phyloP scores from a whole-genome alignment of 202 grass and related monocot genomes.

The Musa balbisiana region DNA sequence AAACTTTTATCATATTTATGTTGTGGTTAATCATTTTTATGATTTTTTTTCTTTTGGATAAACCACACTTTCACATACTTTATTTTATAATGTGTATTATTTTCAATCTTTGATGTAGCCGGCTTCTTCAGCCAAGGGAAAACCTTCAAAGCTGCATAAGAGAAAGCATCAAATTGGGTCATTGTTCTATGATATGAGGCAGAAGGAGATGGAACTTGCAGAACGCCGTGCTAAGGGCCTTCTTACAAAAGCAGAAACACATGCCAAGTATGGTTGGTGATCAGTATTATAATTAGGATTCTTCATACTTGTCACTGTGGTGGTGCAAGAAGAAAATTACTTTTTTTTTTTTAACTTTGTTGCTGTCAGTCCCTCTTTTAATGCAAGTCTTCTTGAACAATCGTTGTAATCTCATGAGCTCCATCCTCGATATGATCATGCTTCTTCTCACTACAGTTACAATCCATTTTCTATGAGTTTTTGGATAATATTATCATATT shows the following conservation, averaged over 20 bases:
- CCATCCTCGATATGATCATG: too few species aligned
- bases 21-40: background rate
- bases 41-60: background rate
- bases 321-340: background rate
- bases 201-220: constrained; percentile 85
- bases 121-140: constrained; percentile 60
- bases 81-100: background rate
- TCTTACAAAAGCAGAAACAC: constrained; percentile 88
- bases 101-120: constrained; percentile 31
- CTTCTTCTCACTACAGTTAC: too few species aligned
- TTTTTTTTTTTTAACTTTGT: background rate
- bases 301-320: background rate
- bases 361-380: background rate
- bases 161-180: constrained; percentile 95
- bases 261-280: constrained; percentile 97
- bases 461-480: too few species aligned
- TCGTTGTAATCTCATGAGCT: background rate
- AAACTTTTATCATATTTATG: background rate
- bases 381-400: background rate
- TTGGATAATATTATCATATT: too few species aligned
- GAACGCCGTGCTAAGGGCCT: constrained; percentile 81
- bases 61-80: background rate
- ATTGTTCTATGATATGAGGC: constrained; percentile 67
- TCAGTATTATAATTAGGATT: background rate
- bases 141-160: constrained; percentile 81